Base-by-base conservation (phyloP, 2,329 filamentous ascomycete genomes). In the Epichloe festucae region DNA sequence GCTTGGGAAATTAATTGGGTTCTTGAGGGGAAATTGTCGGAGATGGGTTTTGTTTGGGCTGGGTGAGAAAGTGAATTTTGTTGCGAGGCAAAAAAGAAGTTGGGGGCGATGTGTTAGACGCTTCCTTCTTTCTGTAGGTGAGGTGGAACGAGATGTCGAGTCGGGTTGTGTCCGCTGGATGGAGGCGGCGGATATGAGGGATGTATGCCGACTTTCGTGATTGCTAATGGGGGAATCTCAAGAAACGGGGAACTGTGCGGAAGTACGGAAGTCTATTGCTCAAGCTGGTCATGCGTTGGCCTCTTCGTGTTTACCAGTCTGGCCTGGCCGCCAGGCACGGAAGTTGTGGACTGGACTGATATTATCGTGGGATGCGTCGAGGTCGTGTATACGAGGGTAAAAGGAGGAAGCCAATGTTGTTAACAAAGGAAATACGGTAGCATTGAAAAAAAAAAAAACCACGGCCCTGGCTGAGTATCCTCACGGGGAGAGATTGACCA, bases 1-100 rank as follows among this genome's bases (percentile, higher is more conserved):
- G 15, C 31, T 36, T 12, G 7, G 19, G 19, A 12, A 1, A 27
- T 17, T 15, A 1, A 42, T 17, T 15, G 10, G 14, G 41, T 43
- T 43, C 41, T 14, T 31, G 27, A 4, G 41, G 6, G 5, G 19
- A 7, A 5, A 12, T 5, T 43, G 48, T 45, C 38, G 17, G 40
- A n/a, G 31, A 38, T 12, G 27, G 31, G 19, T 31, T 34, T n/a
- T 6, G 4, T 45, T 11, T 6, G 4, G 27, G 27, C 31, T 17
- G 14, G 53, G 60, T 56, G 57, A 54, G 41, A 3, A 47, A 39
- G 51, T 55, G 42, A 36, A 43, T 50, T 42, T 41, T 27, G 42
- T 34, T 27, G 17, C 34, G 5, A 27, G 17, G 14, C 4, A 31
- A 17, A 19, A 19, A 17, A 19, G 14, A 43, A 6, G 21, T 34